Evolutionary conservation across 2,329 filamentous ascomycete species (phyloP), one percentile per base, ranked within the genome.

Genomic region (Colletotrichum limetticola): DNA sequence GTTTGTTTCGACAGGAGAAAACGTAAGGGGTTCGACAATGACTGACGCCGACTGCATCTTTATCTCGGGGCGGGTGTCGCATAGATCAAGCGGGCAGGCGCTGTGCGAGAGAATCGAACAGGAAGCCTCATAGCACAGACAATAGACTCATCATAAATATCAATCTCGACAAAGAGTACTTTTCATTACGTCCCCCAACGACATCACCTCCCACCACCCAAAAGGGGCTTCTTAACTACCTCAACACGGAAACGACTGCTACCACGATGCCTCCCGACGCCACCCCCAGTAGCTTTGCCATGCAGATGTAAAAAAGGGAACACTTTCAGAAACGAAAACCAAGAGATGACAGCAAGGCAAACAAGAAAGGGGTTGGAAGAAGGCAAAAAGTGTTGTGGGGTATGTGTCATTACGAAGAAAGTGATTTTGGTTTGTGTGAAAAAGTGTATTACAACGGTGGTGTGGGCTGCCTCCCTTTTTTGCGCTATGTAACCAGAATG

Each of bases 401-500:
- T 73, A 73, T 73, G 60, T 57, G 60, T 57, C 60, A 71, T 73
- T 71, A 66, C 35, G 56, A 61, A 60, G 9, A 66, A 32, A n/a
- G 56, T 42, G 37, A 19, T 37, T n/a, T 28, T 22, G 37, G 28
- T 53, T 28, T 35, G 14, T 58, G 26, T 42, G 37, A 42, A 8
- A 32, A n/a, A 42, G 52, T 46, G 62, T 71, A 66, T 66, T 66
- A 62, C 46, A 61, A 64, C 52, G 30, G 19, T 19, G 37, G 37
- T 42, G 30, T 24, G 12, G 19, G 42, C 28, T n/a, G 14, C 28
- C 32, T 66, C n/a, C 26, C 5, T 6, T 26, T 7, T 26, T 56
- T 5, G 46, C 60, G 71, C 71, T 73, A 73, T 62, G 71, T 65
- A 53, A 91, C 89, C 86, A 91, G 87, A 63, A 91, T 83, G 77